Evolutionary conservation across 2,329 filamentous ascomycete genomes (phyloP), one percentile per base, ranked within the genome.

Genomic region (Purpureocillium takamizusanense): DNA sequence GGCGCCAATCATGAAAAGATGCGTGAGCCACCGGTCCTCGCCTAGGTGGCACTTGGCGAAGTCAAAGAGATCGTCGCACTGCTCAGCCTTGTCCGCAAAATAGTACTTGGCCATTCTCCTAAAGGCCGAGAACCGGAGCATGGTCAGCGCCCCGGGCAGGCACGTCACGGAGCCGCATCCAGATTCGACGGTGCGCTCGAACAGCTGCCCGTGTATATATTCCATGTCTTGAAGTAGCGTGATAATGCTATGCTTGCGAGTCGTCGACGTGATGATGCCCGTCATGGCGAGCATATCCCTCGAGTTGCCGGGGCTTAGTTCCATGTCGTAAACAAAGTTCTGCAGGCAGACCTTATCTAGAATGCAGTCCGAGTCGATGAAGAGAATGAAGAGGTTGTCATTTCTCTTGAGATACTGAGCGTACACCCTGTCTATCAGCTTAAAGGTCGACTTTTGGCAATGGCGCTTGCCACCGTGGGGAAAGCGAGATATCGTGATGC

Each of bases 281-380:
- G 90, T 97, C 87, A 95, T 95, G 38, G 90, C 90, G 54, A 97
- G 71, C 86, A 95, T 95, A 57, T 94, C 86, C 55, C 81, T 79
- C 55, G 85, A 80, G 63, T 89, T 94, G 39, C 89, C 89, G 1
- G 90, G 90, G 60, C 90, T 95, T 43, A 97, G 70, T 61, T 97
- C 88, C 92, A 97, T 97, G 57, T 97, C 90, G 61, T 92, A 95
- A 66, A 97, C 86, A 62, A 97, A 97, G 60, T 95, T 97, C 57
- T 95, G 90, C 42, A 97, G 76, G 57, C 90, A 97, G 31, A 89
- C 78, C 42, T 80, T 77, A 65, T 97, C 90, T 36, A 97, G 69
- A 45, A 95, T 92, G 61, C 92, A 97, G 58, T 97, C 90, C 0
- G 89, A 95, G 64, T 97, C 90, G 56, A 97, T 95, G 63, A 97